Evolutionary conservation across 495 filamentous ascomycete genomes (phyloP).

Genomic region (Xylaria curta): DNA sequence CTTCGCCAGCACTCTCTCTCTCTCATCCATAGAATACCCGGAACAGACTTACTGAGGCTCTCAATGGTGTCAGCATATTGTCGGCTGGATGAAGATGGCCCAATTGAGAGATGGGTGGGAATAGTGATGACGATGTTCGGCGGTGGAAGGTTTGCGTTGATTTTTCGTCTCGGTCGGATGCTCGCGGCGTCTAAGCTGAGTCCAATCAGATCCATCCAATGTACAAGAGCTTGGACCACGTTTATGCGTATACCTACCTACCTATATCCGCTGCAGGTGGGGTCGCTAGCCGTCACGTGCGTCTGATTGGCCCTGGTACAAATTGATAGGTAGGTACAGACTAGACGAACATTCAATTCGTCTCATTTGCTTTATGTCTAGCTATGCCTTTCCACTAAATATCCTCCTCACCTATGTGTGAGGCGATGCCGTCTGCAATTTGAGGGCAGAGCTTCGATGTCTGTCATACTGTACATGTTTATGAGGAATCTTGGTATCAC

Average conservation of each 20-base stretch:
- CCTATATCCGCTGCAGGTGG: neutral
- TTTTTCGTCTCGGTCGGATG: slow-evolving; percentile 24
- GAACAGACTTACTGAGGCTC: slow-evolving; percentile 23
- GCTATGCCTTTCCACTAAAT: neutral
- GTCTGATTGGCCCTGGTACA: neutral
- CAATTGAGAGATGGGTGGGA: slow-evolving; percentile 25
- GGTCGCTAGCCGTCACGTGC: slow-evolving; percentile 2
- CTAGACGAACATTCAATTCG: neutral
- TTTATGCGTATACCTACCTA: too few relatives aligned
- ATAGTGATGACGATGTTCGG: slow-evolving; percentile 17
- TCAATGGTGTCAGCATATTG: slow-evolving; percentile 26
- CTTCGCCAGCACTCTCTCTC: neutral
- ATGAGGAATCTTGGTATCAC: slow-evolving; percentile 22
- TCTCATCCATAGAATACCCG: neutral
- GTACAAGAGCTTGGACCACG: slow-evolving; percentile 41
- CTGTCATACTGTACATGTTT: slow-evolving; percentile 20
- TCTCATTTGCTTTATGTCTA: slow-evolving; percentile 11
- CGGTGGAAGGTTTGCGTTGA: slow-evolving; percentile 30
- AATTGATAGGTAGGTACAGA: neutral
- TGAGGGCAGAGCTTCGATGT: slow-evolving; percentile 1
- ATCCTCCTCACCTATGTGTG: neutral
- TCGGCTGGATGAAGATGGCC: slow-evolving; percentile 20
- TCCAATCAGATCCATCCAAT: slow-evolving; percentile 28
- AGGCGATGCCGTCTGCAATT: neutral
- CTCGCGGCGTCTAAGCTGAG: slow-evolving; percentile 6